A percentile compares a stretch with the other conserved stretches of the same genome.
These are phyloP conservation scores for Cladosporium sp. DNA, from an alignment of 2,329 filamentous ascomycete genomes.

Conservation along the genomic window DNA sequence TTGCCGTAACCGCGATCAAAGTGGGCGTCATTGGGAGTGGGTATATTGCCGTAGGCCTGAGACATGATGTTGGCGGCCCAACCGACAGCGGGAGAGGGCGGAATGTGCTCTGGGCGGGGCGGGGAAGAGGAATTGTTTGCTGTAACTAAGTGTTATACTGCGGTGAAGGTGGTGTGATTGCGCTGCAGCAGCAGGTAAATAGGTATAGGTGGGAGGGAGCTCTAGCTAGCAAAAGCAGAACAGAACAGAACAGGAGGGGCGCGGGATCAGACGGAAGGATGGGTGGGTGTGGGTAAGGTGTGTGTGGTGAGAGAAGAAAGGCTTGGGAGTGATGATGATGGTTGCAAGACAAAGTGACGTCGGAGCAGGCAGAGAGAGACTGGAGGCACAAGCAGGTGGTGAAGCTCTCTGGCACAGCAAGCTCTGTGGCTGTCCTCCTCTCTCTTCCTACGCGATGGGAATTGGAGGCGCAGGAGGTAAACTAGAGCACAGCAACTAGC, in stretches of 20 bases:
- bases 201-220: no score
- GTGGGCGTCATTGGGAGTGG: constrained; percentile 34
- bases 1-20: constrained; percentile 33
- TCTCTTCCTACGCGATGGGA: not conserved
- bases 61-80: constrained; percentile 15
- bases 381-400: no score
- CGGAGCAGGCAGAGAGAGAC: not conserved
- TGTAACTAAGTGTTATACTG: no score
- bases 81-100: not conserved
- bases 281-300: not conserved
- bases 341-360: not conserved
- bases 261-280: not conserved
- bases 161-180: no score
- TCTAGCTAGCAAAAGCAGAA: no score
- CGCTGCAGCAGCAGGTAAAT: no score
- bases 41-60: constrained; percentile 35
- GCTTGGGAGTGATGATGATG: no score
- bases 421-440: no score
- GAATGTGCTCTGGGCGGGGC: not conserved
- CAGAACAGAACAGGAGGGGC: not conserved
- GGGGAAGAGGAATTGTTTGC: no score
- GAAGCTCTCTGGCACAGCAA: no score
- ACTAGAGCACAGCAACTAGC: not conserved
- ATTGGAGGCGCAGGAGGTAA: not conserved
- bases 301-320: no score